Evolutionary conservation across 2,329 filamentous ascomycete species (phyloP), one percentile per base, ranked within the genome.

Genomic region (Cladophialophora psammophila): DNA sequence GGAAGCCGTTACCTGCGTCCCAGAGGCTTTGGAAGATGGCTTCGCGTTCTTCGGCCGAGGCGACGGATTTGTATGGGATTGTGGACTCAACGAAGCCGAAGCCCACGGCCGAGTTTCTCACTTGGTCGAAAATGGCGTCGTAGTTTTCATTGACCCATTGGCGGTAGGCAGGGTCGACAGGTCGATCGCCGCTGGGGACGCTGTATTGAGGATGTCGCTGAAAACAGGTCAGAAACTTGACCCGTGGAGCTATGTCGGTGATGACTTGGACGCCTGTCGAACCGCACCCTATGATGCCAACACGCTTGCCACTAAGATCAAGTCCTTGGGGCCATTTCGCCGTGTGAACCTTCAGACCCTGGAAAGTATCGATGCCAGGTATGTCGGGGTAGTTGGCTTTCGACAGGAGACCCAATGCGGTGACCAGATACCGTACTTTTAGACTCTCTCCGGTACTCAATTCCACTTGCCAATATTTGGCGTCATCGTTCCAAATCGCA

Each of bases 271-370:
- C 84, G 0, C 88, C 88, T 0, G 87, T 86, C 0, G 87, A 85
- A 1, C 88, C 88, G 0, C 87, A 90, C 8, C 88, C 88, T 34
- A 90, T 85, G 60, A 90, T 82, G 31, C 84, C 88, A 59, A 86
- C 83, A n/a, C 83, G 76, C 48, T 72, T 72, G 20, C 59, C 62
- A 5, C 34, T 68, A 6, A 68, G 15, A 35, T 69, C 60, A 53
- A 65, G 50, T 15, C 40, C 36, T 10, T 54, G 18, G 57, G 81
- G 75, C 82, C 82, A 84, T 10, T 78, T 75, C 5, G 76, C 73
- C 2, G 80, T 80, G 67, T 83, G 81, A 38, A 76, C 76, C 2
- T 78, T 68, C 32, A 76, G 71, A 15, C 81, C 80, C 55, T 78
- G 70, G 74, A 79, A 83, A 9, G 69, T 69, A n/a, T 79, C 75